Base-by-base conservation (phyloP, 305 asterid species). In the Stenogyne calaminthoides region DNA sequence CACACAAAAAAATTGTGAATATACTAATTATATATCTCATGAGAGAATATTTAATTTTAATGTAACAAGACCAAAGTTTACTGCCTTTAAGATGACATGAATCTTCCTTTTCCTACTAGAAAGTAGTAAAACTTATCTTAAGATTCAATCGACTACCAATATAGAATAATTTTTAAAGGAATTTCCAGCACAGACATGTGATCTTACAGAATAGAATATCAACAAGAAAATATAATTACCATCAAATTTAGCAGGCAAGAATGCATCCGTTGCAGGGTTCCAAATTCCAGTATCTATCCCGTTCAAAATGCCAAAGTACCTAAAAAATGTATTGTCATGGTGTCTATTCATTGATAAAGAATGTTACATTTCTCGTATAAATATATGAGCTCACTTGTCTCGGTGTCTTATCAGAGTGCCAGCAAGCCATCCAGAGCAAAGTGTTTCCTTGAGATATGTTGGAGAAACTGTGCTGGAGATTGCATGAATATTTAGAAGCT, bases 361-460 rank as follows among this genome's bases (percentile, higher is more conserved):
- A 61, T 25, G 42, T 64, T 65, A 52, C 51, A 40, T 14, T 65
- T 58, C 32, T 32, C 25, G 40, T 22, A 22, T 62, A 61, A 61
- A 62, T 2, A 25, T 25, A 25, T 1, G 29, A 62, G 76, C 90
- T 87, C 79, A 88, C 98, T 88, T 92, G 67, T 88, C 87, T 75
- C 81, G 88, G 87, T 86, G 84, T 79, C 86, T 79, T 78, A 90
- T 83, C 81, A 92, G 86, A 7, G 87, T 89, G 78, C 87, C 83
- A 68, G 96, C 83, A 73, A 92, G 98, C 96, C 98, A 92, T 80
- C 98, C 98, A 22, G 96, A 88, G 79, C 90, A 84, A 69, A 92
- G 96, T 75, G 98, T 92, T 83, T 92, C 96, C 80, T 83, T 83
- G 78, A 86, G 90, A 80, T 92, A 90, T 54, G 98, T 92, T 11